Evolutionary conservation across 257 asterid species (phyloP), one percentile per base, ranked within the genome.

Genomic region (Jacaranda copaia): DNA sequence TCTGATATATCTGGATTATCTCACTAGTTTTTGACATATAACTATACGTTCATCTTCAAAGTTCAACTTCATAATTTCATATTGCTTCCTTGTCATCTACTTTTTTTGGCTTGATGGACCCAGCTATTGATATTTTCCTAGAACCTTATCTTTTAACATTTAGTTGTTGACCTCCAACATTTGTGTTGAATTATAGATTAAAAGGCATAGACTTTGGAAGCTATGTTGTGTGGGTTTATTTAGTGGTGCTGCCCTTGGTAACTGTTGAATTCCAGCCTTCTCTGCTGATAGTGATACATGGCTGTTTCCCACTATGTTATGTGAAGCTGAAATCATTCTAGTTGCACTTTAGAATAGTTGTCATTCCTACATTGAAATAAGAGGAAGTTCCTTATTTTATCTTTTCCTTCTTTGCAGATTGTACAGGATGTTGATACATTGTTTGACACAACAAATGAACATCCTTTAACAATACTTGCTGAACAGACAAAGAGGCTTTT

Each of bases 401-500:
- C 65, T 78, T 74, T 71, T 76, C 69, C 36, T 67, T 73, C 15
- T 67, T 74, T 81, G 76, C 91, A 95, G 99, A 87, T 90, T 77
- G 63, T 91, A 84, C 91, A 89, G 86, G 98, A 95, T 77, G 92
- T 85, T 75, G 99, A 95, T 81, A 77, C 92, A 81, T 81, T 90
- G 79, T 80, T 87, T 68, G 96, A 87, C 81, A 82, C 90, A 83
- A 80, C 91, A 69, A 85, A 89, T 73, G 99, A 93, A 81, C 98
- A 91, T 83, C 98, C 96, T 70, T 82, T 93, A 78, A 85, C 96
- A 49, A 74, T 88, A 79, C 99, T 95, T 83, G 98, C 98, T 79
- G 97, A 93, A 77, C 92, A 87, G 76, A 83, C 93, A 75, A 80
- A 81, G 88, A 85, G 75, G 78, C 86, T 95, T 70, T 77, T 90